phyloP scores from a whole-genome alignment of 2,329 filamentous ascomycete species.

The Penicillium polonicum region DNA sequence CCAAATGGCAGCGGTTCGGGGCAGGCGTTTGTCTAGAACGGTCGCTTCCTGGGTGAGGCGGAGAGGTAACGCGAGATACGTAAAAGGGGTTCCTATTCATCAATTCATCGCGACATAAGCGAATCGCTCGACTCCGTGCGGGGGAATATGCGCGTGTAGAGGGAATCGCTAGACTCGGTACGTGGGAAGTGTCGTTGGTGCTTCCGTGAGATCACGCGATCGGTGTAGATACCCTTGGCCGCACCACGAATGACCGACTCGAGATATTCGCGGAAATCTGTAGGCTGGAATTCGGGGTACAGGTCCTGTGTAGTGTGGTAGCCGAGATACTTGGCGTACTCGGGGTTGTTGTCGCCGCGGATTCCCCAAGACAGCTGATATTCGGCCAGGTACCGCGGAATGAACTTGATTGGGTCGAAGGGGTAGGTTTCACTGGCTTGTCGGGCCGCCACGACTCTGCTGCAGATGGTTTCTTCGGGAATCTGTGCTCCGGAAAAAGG shows the following conservation, averaged over 20 bases:
- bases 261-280: conserved; percentile 42
- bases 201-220: conserved; percentile 37
- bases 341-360: conserved; percentile 55
- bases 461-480: conserved; percentile 36
- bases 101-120: conserved; percentile 34
- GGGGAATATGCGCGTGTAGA: conserved; percentile 38
- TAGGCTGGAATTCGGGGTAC: conserved; percentile 53
- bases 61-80: conserved; percentile 5
- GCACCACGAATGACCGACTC: conserved; percentile 45
- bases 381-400: conserved; percentile 41
- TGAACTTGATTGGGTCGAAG: conserved; percentile 38
- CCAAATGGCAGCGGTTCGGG: conserved; percentile 5
- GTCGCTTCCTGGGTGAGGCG: conserved; percentile 8
- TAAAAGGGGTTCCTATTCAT: conserved; percentile 2
- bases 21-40: conserved; percentile 11
- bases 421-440: conserved; percentile 39
- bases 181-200: conserved; percentile 39
- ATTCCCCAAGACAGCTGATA: conserved; percentile 50
- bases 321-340: conserved; percentile 55
- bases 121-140: conserved; percentile 39
- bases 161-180: conserved; percentile 38
- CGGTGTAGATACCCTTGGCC: conserved; percentile 38
- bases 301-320: conserved; percentile 54
- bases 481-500: conserved; percentile 25
- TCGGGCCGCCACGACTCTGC: conserved; percentile 34